phyloP scores from a whole-genome alignment of 345 rosid species.

The Salix suchowensis region DNA sequence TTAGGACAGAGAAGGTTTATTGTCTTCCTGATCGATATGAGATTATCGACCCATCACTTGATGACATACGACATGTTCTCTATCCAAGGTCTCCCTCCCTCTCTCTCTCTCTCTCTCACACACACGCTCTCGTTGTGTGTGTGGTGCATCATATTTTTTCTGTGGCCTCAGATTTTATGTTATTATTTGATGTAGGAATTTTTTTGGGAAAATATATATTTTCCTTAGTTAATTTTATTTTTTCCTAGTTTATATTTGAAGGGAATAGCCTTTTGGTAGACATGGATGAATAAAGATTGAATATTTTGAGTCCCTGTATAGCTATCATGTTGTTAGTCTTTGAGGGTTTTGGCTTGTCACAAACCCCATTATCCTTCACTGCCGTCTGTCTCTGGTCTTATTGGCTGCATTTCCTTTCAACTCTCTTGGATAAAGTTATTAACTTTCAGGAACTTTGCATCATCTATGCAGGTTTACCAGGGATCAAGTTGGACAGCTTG shows the following conservation, averaged over 20 bases:
- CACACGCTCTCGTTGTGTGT: not conserved
- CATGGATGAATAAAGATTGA: too few species aligned
- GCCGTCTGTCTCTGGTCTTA: not conserved
- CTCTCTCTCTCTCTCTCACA: too few species aligned
- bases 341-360: too few species aligned
- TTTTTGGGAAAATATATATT: not conserved
- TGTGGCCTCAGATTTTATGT: not conserved
- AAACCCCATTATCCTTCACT: too few species aligned
- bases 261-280: too few species aligned
- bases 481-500: constrained; percentile 84
- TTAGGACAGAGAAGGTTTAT: constrained; percentile 80
- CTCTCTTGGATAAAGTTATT: not conserved
- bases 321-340: too few species aligned
- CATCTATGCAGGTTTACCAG: constrained; percentile 55
- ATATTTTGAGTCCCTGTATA: too few species aligned
- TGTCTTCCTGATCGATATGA: constrained; percentile 99
- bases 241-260: too few species aligned
- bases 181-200: not conserved
- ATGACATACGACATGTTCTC: constrained; percentile 89
- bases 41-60: constrained; percentile 87
- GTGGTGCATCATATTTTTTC: not conserved
- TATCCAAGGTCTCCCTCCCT: constrained; percentile 63
- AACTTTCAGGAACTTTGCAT: not conserved
- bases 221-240: too few species aligned
- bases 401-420: not conserved